Conservation (phyloP, 2,329 filamentous ascomycete genomes). For the Chaetomiaceae sp. region DNA sequence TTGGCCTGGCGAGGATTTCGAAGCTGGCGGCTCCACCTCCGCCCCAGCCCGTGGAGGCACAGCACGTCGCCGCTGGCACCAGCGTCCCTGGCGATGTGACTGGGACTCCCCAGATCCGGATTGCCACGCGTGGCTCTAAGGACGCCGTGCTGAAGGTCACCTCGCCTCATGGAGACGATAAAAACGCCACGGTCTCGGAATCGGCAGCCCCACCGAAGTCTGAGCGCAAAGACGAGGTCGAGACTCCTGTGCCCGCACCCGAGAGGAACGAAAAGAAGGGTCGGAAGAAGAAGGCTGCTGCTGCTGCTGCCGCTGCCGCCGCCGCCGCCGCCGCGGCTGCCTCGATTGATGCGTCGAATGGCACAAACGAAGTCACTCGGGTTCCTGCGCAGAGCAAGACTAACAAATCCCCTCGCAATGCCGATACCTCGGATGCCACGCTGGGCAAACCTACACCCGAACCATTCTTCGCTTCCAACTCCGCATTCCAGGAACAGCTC, state of each 20-base stretch:
- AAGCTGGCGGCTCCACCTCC: constrained; percentile 55
- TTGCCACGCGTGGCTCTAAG: constrained; percentile 33
- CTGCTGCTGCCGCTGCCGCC: constrained; percentile 33
- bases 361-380: constrained; percentile 34
- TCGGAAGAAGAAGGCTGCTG: constrained; percentile 61
- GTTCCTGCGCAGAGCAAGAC: constrained; percentile 31
- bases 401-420: constrained; percentile 29
- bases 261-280: constrained; percentile 60
- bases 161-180: constrained; percentile 30
- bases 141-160: constrained; percentile 33
- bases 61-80: too few relatives aligned
- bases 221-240: constrained; percentile 44
- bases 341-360: constrained; percentile 34
- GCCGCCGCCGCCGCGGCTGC: constrained; percentile 34
- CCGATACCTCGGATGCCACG: constrained; percentile 23
- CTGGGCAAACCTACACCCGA: constrained; percentile 19
- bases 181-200: constrained; percentile 32
- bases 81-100: constrained; percentile 37
- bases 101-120: constrained; percentile 32
- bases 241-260: constrained; percentile 35
- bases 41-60: constrained; percentile 43
- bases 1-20: constrained; percentile 68
- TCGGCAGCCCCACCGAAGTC: constrained; percentile 34
- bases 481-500: constrained; percentile 42
- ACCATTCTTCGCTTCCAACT: constrained; percentile 26